phyloP scores from a whole-genome alignment of 2,329 filamentous ascomycete genomes.

The Beauveria brongniartii region DNA sequence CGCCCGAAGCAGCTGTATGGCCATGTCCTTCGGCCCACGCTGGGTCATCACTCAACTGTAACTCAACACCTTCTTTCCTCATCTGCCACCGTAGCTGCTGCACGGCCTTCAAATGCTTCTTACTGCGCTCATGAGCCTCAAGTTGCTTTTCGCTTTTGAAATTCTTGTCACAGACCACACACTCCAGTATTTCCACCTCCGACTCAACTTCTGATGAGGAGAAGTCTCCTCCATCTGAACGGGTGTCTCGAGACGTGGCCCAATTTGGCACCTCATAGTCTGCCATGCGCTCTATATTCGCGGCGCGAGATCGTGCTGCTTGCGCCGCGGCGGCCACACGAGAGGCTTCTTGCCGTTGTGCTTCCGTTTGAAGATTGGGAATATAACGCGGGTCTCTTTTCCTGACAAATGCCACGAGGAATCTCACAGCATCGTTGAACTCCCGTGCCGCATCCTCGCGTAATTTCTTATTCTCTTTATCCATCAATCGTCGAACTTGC shows the following conservation, averaged over 20 bases:
- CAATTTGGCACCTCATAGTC: constrained; percentile 64
- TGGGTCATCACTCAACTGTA: constrained; percentile 33
- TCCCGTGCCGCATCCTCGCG: constrained; percentile 77
- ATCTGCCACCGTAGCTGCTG: constrained; percentile 75
- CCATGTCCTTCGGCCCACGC: background rate
- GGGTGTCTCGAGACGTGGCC: constrained; percentile 53
- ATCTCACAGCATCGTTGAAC: constrained; percentile 87
- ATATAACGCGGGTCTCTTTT: constrained; percentile 86
- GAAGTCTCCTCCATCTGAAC: constrained; percentile 51
- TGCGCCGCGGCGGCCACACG: constrained; percentile 76
- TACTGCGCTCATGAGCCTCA: constrained; percentile 88
- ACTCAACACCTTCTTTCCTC: constrained; percentile 64
- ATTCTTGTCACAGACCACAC: constrained; percentile 65
- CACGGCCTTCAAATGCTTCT: constrained; percentile 86
- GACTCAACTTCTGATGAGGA: constrained; percentile 48
- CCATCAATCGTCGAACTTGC: constrained; percentile 73
- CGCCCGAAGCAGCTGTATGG: background rate
- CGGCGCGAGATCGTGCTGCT: constrained; percentile 72
- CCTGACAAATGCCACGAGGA: constrained; percentile 77
- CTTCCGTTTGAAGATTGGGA: constrained; percentile 67
- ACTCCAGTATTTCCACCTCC: constrained; percentile 58
- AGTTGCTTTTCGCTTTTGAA: constrained; percentile 93
- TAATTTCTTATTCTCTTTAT: constrained; percentile 84
- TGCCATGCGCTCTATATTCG: constrained; percentile 66
- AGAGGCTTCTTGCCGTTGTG: constrained; percentile 69